Conservation (phyloP, 768 basidiomycete genomes). For the Xerocomellus intermedius region DNA sequence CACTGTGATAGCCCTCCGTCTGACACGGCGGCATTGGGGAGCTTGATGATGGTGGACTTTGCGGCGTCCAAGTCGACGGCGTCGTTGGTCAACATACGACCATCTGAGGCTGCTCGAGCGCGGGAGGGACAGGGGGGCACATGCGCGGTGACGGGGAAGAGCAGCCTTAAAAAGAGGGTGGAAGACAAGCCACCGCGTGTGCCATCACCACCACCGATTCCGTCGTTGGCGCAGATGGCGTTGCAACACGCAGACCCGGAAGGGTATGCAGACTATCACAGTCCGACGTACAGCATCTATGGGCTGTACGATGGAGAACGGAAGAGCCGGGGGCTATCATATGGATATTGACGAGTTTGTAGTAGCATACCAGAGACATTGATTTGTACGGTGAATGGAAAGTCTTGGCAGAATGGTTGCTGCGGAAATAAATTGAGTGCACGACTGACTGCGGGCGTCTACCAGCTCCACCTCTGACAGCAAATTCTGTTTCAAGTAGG, state of each 20-base stretch:
- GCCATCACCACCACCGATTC: slow-evolving; percentile 74
- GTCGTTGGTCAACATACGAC: slow-evolving; percentile 31
- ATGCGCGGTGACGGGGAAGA: slow-evolving; percentile 17
- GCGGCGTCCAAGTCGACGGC: slow-evolving; percentile 38
- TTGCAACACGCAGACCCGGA: slow-evolving; percentile 61
- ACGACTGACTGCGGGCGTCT: slow-evolving; percentile 8
- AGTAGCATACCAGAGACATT: neutral
- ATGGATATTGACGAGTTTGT: slow-evolving; percentile 23
- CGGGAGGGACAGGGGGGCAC: slow-evolving; percentile 21
- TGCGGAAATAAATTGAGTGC: slow-evolving; percentile 22
- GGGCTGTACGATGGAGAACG: slow-evolving; percentile 66
- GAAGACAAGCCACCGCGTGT: slow-evolving; percentile 72
- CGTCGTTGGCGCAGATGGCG: slow-evolving; percentile 74
- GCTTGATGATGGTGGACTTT: slow-evolving; percentile 63
- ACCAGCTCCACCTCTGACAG: neutral
- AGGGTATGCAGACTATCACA: slow-evolving; percentile 64
- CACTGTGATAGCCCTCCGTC: slow-evolving; percentile 22
- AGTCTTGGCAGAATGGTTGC: slow-evolving; percentile 11
- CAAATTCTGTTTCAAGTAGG: neutral
- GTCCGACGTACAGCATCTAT: slow-evolving; percentile 83
- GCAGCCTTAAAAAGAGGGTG: slow-evolving; percentile 32
- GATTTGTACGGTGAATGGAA: slow-evolving; percentile 14
- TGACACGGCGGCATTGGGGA: slow-evolving; percentile 53
- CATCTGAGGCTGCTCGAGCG: slow-evolving; percentile 27
- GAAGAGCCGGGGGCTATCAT: slow-evolving; percentile 43